These are phyloP conservation scores for Penicillium salamii DNA, from an alignment of 495 filamentous ascomycete genomes.

Conservation along the genomic window DNA sequence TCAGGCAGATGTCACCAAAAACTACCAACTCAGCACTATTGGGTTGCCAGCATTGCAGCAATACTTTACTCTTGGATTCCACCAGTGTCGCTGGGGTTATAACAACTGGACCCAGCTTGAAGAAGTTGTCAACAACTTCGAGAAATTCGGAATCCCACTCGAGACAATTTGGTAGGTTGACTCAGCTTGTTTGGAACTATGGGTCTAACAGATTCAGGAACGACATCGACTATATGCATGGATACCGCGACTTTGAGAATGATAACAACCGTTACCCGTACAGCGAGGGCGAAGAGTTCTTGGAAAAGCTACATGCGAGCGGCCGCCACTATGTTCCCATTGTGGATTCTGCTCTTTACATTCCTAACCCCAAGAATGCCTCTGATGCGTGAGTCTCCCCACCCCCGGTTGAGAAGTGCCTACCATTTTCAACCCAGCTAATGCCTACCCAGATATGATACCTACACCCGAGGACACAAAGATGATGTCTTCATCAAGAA, in stretches of 20 bases:
- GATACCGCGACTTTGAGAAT: conserved; percentile 58
- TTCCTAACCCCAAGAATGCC: conserved; percentile 67
- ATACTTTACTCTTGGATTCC: conserved; percentile 61
- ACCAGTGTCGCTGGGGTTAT: conserved; percentile 68
- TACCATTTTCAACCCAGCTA: neutral
- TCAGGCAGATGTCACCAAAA: conserved; percentile 53
- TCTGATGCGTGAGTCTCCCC: conserved; percentile 57
- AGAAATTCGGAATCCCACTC: conserved; percentile 57
- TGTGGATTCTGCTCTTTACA: conserved; percentile 79
- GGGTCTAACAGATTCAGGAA: conserved; percentile 28
- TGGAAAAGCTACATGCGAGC: conserved; percentile 60
- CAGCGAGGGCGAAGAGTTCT: conserved; percentile 54
- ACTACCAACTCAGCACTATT: conserved; percentile 53
- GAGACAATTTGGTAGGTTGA: conserved; percentile 64
- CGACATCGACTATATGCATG: conserved; percentile 59
- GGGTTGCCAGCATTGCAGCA: conserved; percentile 63
- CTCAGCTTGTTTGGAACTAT: neutral
- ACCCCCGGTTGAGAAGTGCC: neutral
- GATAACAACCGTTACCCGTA: conserved; percentile 50
- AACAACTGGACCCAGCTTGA: conserved; percentile 53
- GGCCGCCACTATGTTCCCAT: conserved; percentile 79
- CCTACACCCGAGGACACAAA: conserved; percentile 65
- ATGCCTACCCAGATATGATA: conserved; percentile 47
- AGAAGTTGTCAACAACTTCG: conserved; percentile 56
- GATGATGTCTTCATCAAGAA: conserved; percentile 62